phyloP scores from a whole-genome alignment of 2,329 filamentous ascomycete species.

The Verruconis gallopava region DNA sequence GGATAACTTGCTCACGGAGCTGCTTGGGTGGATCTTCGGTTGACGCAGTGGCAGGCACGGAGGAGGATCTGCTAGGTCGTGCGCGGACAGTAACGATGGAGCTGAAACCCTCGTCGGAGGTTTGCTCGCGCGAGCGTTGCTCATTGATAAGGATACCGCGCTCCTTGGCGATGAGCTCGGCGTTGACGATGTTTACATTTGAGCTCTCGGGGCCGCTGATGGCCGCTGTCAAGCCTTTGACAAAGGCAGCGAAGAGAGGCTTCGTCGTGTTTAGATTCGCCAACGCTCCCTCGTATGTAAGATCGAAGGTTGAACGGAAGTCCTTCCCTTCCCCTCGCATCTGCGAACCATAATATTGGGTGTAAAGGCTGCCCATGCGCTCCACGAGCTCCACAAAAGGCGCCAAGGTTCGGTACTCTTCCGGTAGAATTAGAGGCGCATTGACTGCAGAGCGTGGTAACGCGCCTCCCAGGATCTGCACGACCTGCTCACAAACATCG shows the following conservation, averaged over 20 bases:
- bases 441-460: conserved; percentile 69
- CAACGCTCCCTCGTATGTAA: conserved; percentile 65
- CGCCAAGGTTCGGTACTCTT: conserved; percentile 65
- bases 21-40: conserved; percentile 5
- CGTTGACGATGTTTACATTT: conserved; percentile 76
- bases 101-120: conserved; percentile 50
- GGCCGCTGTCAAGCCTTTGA: conserved; percentile 60
- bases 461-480: conserved; percentile 58
- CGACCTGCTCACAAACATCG: conserved; percentile 70
- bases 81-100: conserved; percentile 59
- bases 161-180: conserved; percentile 59
- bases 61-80: conserved; percentile 27
- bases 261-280: conserved; percentile 60
- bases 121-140: conserved; percentile 48
- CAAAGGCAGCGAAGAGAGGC: conserved; percentile 63
- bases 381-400: conserved; percentile 66
- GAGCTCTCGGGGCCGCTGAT: conserved; percentile 50
- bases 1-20: conserved; percentile 40
- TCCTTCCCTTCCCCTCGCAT: conserved; percentile 17
- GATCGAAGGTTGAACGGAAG: conserved; percentile 57
- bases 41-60: conserved; percentile 16
- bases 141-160: conserved; percentile 69
- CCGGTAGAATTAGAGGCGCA: conserved; percentile 66
- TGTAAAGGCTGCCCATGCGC: conserved; percentile 67
- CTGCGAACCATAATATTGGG: conserved; percentile 51